A percentile compares a stretch with the other conserved stretches of the same genome.
Evolutionary conservation across 2,329 filamentous ascomycete genomes (phyloP).

Genomic region (Onygenales sp.): DNA sequence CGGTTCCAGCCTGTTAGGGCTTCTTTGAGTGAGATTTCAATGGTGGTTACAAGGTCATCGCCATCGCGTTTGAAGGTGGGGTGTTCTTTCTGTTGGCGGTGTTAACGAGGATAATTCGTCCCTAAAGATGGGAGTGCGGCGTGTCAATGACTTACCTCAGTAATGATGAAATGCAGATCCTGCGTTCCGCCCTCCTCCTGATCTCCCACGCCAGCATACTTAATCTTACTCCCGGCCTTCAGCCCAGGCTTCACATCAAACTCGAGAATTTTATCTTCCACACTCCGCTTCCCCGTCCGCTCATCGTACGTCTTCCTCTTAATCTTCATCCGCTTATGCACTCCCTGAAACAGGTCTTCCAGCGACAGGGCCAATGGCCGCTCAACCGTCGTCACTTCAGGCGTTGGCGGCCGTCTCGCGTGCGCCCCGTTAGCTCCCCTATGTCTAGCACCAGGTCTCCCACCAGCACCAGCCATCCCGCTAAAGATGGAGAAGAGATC

Average conservation of each 20-base stretch:
- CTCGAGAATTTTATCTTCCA: slow-evolving; percentile 81
- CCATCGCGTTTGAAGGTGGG: slow-evolving; percentile 75
- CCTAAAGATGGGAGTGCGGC: background rate
- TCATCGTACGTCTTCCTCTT: slow-evolving; percentile 91
- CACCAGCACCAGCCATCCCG: slow-evolving; percentile 36
- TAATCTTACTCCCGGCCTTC: slow-evolving; percentile 97
- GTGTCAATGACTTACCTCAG: slow-evolving; percentile 60
- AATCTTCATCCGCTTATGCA: slow-evolving; percentile 95
- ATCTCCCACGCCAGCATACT: slow-evolving; percentile 95
- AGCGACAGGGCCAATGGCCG: slow-evolving; percentile 69
- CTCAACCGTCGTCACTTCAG: slow-evolving; percentile 86
- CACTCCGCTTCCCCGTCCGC: slow-evolving; percentile 68
- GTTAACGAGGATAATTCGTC: slow-evolving; percentile 30
- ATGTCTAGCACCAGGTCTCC: slow-evolving; percentile 24
- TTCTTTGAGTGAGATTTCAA: slow-evolving; percentile 84
- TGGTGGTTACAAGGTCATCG: slow-evolving; percentile 69
- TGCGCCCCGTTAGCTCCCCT: slow-evolving; percentile 26
- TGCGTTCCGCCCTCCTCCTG: slow-evolving; percentile 94
- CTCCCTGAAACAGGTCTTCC: slow-evolving; percentile 80
- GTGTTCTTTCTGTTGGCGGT: slow-evolving; percentile 63
- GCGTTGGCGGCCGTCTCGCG: slow-evolving; percentile 43
- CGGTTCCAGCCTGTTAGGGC: slow-evolving; percentile 88
- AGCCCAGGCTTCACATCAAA: slow-evolving; percentile 92
- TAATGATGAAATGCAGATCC: slow-evolving; percentile 88
- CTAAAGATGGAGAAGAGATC: slow-evolving; percentile 48